Evolutionary conservation across 768 basidiomycete species (phyloP).

Genomic region (Peribolospora baueri): DNA sequence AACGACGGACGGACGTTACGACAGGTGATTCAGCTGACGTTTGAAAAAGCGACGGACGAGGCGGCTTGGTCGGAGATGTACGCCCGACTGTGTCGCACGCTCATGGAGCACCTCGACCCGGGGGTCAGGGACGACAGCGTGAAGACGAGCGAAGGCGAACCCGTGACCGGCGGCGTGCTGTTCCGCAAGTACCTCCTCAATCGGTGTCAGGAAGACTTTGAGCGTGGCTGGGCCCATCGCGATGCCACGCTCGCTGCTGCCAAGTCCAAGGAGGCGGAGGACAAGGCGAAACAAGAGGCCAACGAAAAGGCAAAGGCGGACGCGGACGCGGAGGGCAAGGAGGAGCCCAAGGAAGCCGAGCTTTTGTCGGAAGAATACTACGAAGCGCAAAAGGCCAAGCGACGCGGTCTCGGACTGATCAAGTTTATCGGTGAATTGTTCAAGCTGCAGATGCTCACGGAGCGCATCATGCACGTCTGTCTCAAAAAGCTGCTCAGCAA

Average conservation of each 20-base stretch:
- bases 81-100: conserved; percentile 74
- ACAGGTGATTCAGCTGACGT: conserved; percentile 83
- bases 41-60: conserved; percentile 93
- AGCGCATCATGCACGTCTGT: conserved; percentile 96
- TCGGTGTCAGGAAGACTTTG: conserved; percentile 93
- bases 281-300: conserved; percentile 47
- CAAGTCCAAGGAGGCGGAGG: conserved; percentile 57
- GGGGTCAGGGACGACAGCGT: conserved; percentile 75
- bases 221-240: conserved; percentile 77
- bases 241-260: conserved; percentile 70
- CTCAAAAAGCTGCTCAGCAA: conserved; percentile 85
- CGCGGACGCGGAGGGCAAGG: conserved; percentile 29
- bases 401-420: conserved; percentile 85
- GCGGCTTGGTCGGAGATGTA: conserved; percentile 95
- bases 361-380: conserved; percentile 92
- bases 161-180: conserved; percentile 73
- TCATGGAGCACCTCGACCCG: conserved; percentile 77
- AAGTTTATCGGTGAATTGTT: conserved; percentile 96
- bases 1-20: conserved; percentile 82
- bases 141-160: conserved; percentile 52
- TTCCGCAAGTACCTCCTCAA: conserved; percentile 95
- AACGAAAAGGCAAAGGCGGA: conserved; percentile 15
- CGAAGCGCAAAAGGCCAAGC: conserved; percentile 85
- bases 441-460: conserved; percentile 95
- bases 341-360: conserved; percentile 37